Base-by-base conservation (phyloP, 805 yeast genomes). In the Wickerhamiella sergipiensis region DNA sequence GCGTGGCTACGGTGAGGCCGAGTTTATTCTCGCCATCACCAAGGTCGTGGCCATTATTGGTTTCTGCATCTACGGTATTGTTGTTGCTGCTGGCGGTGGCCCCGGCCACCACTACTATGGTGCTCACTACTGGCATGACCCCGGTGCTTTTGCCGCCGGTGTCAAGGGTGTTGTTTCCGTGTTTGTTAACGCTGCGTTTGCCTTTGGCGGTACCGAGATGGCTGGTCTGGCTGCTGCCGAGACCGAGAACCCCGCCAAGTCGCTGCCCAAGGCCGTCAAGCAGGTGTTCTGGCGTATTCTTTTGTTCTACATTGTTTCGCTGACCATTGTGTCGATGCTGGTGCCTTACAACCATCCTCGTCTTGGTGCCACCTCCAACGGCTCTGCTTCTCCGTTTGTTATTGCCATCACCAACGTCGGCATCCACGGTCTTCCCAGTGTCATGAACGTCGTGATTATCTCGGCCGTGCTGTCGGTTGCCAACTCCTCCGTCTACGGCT, bases 251-350 rank as follows among this genome's bases (percentile, higher is more conserved):
- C 89, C 92, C 46, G 71, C 82, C 58, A 71, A 71, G 51, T 67
- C 84, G 2, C 73, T 83, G 50, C 90, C 90, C 39, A 73, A 75
- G 48, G 89, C 90, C 43, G 78, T 82, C 53, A 84, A 83, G 66
- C 89, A 85, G 68, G 86, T 83, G 3, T 83, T 85, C 67, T 84
- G 90, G 89, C 75, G 92, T 67, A 80, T 85, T 52, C 68, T 80
- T 13, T 64, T 83, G 57, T 84, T 85, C 63, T 85, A 85, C 68
- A 71, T 85, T 63, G 67, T 74, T 9, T 71, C 80, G 55, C 75
- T 67, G 62, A 79, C 68, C 51, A 71, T 74, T 57, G 77, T 71
- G 57, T 83, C 88, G 43, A 77, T 83, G 59, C 71, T 85, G 52
- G 90, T 85, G n/a, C 89, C 90, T 15, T 82, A 73, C 62, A 70